Evolutionary conservation across 768 basidiomycete genomes (phyloP), one percentile per base, ranked within the genome.

Genomic region (Dioszegia hungarica): DNA sequence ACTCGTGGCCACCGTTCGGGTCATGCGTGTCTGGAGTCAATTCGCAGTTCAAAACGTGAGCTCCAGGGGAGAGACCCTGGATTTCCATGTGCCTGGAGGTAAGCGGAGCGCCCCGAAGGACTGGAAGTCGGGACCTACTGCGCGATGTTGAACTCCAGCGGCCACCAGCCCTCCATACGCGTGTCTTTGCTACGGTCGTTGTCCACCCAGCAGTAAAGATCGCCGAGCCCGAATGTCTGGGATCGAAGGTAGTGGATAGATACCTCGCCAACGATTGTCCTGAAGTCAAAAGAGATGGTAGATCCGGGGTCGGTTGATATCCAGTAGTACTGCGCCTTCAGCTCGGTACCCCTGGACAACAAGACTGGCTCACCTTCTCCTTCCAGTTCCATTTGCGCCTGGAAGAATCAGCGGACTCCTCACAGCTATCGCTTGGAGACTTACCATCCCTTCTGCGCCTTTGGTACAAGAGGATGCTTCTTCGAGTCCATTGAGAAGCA

Each of bases 131-230:
- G 39, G 20, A 40, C 39, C n/a, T 40, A 40, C 39, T 40, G 39
- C 6, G 39, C 68, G 24, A 70, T 64, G 38, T 66, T 70, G 45
- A 51, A 60, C 11, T 52, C 46, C 11, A 40, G 24, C 9, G 59
- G 55, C 72, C 72, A 74, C 31, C 61, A 69, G 5, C 68, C 72
- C 29, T 64, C 61, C 15, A 46, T 59, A 10, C 28, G 44, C 24
- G n/a, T 6, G 39, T 55, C 41, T 3, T 58, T 54, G 27, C 25
- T 54, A 5, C n/a, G n/a, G n/a, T 68, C 68, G 36, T 70, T 60
- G 53, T 73, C 73, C 17, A 72, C 66, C 73, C 70, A 74, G 46
- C 73, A 74, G 5, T 44, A 29, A n/a, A 63, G 54, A 10, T 60
- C 61, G 27, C 73, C 70, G 1, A 74, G 53, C 34, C 62, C 60